These are phyloP conservation scores for Aureobasidium sp. DNA, from an alignment of 2,329 filamentous ascomycete genomes.

Conservation along the genomic window DNA sequence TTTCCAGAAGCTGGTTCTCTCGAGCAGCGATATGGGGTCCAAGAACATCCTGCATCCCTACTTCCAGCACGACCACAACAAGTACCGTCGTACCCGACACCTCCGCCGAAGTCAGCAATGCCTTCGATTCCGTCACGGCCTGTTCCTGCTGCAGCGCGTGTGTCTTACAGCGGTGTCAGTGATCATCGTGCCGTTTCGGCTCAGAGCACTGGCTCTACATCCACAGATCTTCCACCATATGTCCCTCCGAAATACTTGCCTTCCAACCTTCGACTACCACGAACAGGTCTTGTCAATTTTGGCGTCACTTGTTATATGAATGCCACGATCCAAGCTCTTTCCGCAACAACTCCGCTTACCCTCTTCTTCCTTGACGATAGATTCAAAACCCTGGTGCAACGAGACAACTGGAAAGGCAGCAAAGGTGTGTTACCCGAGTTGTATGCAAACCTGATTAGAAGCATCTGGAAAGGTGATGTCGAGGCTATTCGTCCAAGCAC, in stretches of 20 bases:
- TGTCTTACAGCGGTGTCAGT: slow-evolving; percentile 75
- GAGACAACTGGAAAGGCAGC: slow-evolving; percentile 57
- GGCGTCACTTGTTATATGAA: slow-evolving; percentile 88
- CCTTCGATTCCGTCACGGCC: slow-evolving; percentile 54
- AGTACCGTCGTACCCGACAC: slow-evolving; percentile 25
- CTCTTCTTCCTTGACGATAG: slow-evolving; percentile 59
- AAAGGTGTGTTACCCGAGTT: slow-evolving; percentile 56
- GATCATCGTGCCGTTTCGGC: slow-evolving; percentile 41
- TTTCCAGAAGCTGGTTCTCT: slow-evolving; percentile 65
- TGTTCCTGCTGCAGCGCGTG: slow-evolving; percentile 48
- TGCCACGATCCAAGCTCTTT: slow-evolving; percentile 76
- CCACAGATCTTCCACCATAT: slow-evolving; percentile 35
- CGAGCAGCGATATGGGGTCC: slow-evolving; percentile 42
- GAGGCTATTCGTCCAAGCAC: slow-evolving; percentile 39
- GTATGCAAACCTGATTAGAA: slow-evolving; percentile 54
- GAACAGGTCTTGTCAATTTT: slow-evolving; percentile 72
- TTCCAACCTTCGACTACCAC: slow-evolving; percentile 44
- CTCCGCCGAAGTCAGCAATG: slow-evolving; percentile 33
- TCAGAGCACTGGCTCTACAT: slow-evolving; percentile 26
- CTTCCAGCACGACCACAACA: slow-evolving; percentile 24
- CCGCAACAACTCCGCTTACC: slow-evolving; percentile 58
- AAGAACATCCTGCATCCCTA: slow-evolving; percentile 26
- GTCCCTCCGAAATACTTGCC: slow-evolving; percentile 39
- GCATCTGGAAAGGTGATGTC: slow-evolving; percentile 55
- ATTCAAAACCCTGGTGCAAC: slow-evolving; percentile 53